Evolutionary conservation across 2,329 filamentous ascomycete species (phyloP).

Genomic region (Fusarium sp.): DNA sequence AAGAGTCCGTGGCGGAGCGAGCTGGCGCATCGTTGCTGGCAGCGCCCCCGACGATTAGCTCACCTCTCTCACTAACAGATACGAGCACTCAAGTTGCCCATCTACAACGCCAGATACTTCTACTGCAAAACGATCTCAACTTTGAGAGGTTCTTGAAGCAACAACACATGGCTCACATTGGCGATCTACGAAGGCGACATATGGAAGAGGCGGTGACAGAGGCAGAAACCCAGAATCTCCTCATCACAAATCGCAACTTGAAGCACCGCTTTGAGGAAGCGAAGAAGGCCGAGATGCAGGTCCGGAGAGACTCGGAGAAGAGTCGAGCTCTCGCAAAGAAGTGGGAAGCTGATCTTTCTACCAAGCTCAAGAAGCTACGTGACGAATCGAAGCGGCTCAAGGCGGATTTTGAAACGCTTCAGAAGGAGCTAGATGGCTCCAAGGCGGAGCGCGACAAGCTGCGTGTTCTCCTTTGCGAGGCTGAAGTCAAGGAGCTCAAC

Average conservation of each 20-base stretch:
- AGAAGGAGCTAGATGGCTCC: conserved; percentile 66
- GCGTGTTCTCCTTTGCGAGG: conserved; percentile 71
- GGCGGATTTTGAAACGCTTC: conserved; percentile 65
- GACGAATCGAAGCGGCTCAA: conserved; percentile 77
- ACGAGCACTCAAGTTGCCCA: conserved; percentile 58
- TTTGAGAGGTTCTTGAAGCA: conserved; percentile 88
- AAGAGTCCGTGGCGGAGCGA: conserved; percentile 57
- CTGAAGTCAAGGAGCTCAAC: conserved; percentile 74
- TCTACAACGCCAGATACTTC: conserved; percentile 78
- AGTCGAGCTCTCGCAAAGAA: conserved; percentile 80
- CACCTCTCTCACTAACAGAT: conserved; percentile 47
- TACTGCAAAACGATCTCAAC: conserved; percentile 82
- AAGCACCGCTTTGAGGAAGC: conserved; percentile 79
- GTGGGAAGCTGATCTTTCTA: conserved; percentile 77
- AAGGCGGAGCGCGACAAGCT: conserved; percentile 72
- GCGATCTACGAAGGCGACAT: conserved; percentile 78
- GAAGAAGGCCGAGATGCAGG: conserved; percentile 75
- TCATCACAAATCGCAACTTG: conserved; percentile 79
- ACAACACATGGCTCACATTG: conserved; percentile 84
- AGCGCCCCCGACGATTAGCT: conserved; percentile 41
- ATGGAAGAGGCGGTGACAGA: conserved; percentile 82
- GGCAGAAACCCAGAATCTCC: conserved; percentile 83
- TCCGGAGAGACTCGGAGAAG: conserved; percentile 77
- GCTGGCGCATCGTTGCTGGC: conserved; percentile 42
- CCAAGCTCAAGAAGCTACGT: conserved; percentile 72